A percentile compares a stretch with the other conserved stretches of the same genome.
phyloP scores from a whole-genome alignment of 345 rosid genomes.

The Mercurialis annua region DNA sequence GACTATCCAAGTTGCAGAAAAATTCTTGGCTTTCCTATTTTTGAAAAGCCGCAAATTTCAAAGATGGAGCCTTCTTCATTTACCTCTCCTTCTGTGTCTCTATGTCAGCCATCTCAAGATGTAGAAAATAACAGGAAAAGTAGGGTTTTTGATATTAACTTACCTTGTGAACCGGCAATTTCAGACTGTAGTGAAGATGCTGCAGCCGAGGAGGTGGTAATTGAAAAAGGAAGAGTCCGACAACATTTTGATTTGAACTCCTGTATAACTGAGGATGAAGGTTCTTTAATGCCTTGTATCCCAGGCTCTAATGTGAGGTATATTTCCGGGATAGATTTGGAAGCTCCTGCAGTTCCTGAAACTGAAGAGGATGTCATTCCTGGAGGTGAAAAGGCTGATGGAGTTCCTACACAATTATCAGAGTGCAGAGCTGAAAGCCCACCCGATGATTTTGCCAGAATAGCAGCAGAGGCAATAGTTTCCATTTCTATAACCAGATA shows the following conservation, averaged over 20 bases:
- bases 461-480: conserved; percentile 79
- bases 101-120: conserved; percentile 37
- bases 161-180: conserved; percentile 62
- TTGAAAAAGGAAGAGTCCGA: conserved; percentile 42
- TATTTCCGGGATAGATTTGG: conserved; percentile 61
- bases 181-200: conserved; percentile 35
- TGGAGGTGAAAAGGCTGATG: conserved; percentile 36
- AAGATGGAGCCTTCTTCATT: conserved; percentile 40
- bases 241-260: conserved; percentile 68
- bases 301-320: conserved; percentile 35
- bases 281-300: conserved; percentile 34
- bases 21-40: conserved; percentile 54
- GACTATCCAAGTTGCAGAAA: conserved; percentile 39
- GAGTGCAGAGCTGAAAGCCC: conserved; percentile 30
- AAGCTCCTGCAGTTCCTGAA: conserved; percentile 59
- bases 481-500: conserved; percentile 50
- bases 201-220: conserved; percentile 32
- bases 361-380: conserved; percentile 41
- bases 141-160: conserved; percentile 64
- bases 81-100: conserved; percentile 30
- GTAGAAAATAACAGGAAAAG: conserved; percentile 37
- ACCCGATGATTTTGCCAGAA: conserved; percentile 42
- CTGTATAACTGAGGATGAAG: conserved; percentile 62
- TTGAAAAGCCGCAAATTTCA: conserved; percentile 34
- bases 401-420: conserved; percentile 22